Evolutionary conservation across 768 basidiomycete genomes (phyloP), one percentile per base, ranked within the genome.

Genomic region (Scleroderma citrinum): DNA sequence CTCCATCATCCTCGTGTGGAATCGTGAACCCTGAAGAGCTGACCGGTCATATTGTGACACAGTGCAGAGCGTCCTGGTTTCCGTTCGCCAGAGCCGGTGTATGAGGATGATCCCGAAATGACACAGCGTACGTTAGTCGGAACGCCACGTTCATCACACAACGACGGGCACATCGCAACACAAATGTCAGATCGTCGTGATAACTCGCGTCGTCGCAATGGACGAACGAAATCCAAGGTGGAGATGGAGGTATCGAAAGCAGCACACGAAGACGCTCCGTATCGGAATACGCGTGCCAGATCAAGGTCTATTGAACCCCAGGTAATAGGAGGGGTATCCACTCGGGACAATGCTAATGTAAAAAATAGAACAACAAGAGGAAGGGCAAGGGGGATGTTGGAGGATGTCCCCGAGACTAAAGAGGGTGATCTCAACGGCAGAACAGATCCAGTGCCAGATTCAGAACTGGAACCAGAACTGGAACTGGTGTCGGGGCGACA

Each of bases 81-180:
- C n/a, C n/a, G n/a, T 10, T 56, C 54, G 1, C 29, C 26, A 20
- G 6, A 26, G 8, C 24, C 40, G 10, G 20, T 34, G 37, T 41
- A 44, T 2, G 51, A 45, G 8, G 40, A 17, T 1, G 60, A 8
- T 19, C 53, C 52, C 1, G 44, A 26, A 10, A 51, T 56, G 44
- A 66, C 66, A 5, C 64, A 67, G 21, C 52, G 51, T 24, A 66
- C 64, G 0, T 21, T 66, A 35, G 43, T 67, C 5, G 54, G 54
- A 1, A 59, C 64, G 16, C 59, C 64, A 35, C 40, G 12, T 1
- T 51, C 1, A 7, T 23, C 38, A 30, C 23, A 20, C 45, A 36
- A 14, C 49, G 53, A 39, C 48, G 39, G 16, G 26, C 26, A 8
- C 26, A 29, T 29, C n/a, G n/a, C n/a, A n/a, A n/a, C n/a, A n/a